Base-by-base conservation (phyloP, 495 filamentous ascomycete genomes). In the Trichoderma gamsii region DNA sequence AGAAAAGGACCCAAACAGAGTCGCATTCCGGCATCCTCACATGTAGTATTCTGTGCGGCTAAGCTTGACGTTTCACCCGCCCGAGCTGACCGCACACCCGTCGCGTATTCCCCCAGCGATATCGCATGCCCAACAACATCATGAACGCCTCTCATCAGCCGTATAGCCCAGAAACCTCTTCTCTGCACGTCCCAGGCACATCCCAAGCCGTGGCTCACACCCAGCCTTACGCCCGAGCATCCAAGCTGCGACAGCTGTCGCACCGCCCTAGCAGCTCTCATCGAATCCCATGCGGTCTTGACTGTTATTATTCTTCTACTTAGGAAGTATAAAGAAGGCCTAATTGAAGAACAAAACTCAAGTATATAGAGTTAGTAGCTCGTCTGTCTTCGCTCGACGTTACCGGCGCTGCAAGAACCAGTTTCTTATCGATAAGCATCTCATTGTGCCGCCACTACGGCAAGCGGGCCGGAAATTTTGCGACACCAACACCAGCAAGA, bases 401-500 rank as follows among this genome's bases (percentile, higher is more conserved):
- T 25, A 29, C n/a, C n/a, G 21, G 21, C 51, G 44, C 44, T 49
- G n/a, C n/a, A 1, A 56, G 21, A 25, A n/a, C 9, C 27, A 61
- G 4, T 29, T 13, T 13, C 56, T 61, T 61, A 61, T 61, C 56
- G 56, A 61, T 61, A 61, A 61, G 56, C 56, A 21, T 13, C 21
- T 25, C 51, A 3, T 1, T 25, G 56, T 35, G 56, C 56, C 25
- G 56, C 56, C 56, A 32, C 56, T 61, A 44, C 13, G 41, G 56
- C 46, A 46, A 67, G 41, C 43, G 64, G 67, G 35, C 51, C 49
- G 16, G 13, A 64, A 61, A 69, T 51, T 38, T 41, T 27, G 29
- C 25, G 41, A 67, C 38, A 72, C n/a, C 49, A 21, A 18, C 49
- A 52, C n/a, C 16, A 21, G n/a, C 15, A n/a, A 67, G 46, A 73